These are phyloP conservation scores for Falciphora oryzae DNA, from an alignment of 2,329 filamentous ascomycete species.

Conservation along the genomic window DNA sequence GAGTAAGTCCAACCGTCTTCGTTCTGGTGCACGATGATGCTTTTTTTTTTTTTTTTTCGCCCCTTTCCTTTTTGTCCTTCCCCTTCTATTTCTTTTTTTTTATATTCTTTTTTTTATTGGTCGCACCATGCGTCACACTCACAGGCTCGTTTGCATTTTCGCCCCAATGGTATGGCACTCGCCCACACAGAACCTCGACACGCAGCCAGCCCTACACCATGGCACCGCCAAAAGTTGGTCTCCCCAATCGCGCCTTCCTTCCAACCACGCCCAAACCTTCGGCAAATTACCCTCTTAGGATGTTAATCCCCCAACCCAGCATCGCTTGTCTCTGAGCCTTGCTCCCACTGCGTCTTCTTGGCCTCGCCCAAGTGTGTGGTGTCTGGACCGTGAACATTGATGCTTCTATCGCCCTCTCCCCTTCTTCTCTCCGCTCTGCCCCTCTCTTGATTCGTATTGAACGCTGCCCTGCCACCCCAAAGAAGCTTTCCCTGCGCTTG, in stretches of 20 bases:
- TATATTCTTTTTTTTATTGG: not conserved
- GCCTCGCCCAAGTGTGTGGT: not conserved
- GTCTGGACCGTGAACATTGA: not conserved
- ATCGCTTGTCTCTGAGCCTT: not conserved
- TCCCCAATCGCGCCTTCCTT: not conserved
- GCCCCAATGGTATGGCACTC: not conserved
- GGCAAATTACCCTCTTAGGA: not conserved
- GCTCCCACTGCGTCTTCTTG: not conserved
- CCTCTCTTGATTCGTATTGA: not conserved
- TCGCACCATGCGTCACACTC: not conserved
- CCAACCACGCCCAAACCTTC: not conserved
- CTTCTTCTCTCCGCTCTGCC: not conserved
- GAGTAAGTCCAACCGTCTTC: not conserved
- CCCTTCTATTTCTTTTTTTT: slow-evolving; percentile 6
- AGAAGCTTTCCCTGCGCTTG: not conserved
- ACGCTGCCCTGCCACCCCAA: not conserved
- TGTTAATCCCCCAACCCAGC: not conserved
- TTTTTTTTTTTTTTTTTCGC: slow-evolving; percentile 10
- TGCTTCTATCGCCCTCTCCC: not conserved
- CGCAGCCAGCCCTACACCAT: not conserved
- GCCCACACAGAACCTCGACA: not conserved
- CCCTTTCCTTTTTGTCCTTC: slow-evolving; percentile 11
- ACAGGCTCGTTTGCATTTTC: not conserved
- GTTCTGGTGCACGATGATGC: not conserved
- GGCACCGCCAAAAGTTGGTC: not conserved